Conservation (phyloP, 768 basidiomycete species). For the Cubamyces sp. region DNA sequence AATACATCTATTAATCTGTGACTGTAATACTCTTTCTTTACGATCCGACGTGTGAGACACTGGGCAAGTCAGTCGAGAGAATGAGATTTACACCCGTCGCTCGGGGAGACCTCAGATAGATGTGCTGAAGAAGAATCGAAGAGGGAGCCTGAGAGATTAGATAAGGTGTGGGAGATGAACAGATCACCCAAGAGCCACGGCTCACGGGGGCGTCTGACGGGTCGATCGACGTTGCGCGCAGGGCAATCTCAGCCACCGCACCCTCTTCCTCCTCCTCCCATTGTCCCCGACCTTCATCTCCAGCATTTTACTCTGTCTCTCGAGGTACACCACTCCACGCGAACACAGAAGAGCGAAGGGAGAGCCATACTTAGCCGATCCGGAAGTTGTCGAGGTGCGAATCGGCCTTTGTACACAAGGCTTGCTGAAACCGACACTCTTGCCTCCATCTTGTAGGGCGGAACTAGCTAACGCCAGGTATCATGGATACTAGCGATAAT, state of each 20-base stretch:
- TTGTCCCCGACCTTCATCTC: background rate
- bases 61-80: too few species aligned
- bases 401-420: too few species aligned
- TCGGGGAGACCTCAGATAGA: too few species aligned
- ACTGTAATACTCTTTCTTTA: too few species aligned
- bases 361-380: background rate
- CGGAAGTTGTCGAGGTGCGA: background rate
- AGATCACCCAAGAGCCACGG: background rate
- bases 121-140: background rate
- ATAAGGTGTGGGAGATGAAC: background rate
- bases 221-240: constrained; percentile 19
- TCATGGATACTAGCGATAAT: background rate
- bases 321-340: background rate
- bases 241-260: constrained; percentile 18
- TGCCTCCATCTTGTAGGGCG: background rate
- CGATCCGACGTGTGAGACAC: too few species aligned
- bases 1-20: too few species aligned
- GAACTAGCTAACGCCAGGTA: background rate
- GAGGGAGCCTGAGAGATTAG: background rate
- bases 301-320: background rate
- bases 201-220: background rate
- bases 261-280: constrained; percentile 2
- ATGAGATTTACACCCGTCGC: too few species aligned
- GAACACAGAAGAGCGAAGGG: background rate
- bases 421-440: constrained; percentile 8